Base-by-base conservation (phyloP, 2,329 filamentous ascomycete genomes). In the Lachnellula cervina region DNA sequence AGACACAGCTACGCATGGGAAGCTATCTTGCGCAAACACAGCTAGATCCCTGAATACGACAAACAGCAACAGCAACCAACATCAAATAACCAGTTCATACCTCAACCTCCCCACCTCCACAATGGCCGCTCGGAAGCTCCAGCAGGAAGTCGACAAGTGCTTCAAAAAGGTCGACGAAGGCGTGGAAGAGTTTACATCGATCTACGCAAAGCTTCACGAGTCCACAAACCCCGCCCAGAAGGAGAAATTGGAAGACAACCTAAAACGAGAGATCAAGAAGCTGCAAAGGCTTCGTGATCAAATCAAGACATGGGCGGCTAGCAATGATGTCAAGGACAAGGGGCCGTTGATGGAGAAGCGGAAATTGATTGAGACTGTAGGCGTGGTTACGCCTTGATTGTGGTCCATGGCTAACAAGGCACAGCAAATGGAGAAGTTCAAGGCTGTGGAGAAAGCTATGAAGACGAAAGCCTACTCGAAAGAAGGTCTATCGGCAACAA, bases 181-280 rank as follows among this genome's bases (percentile, higher is more conserved):
- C 52, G 91, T 97, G 54, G 80, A 85, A 60, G 88, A 92, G 62
- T 99, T 99, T 73, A 91, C 97, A 71, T 81, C 80, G 69, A 97
- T 97, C 69, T 96, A 97, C 77, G 94, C 97, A 66, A 99, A 99
- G 83, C 96, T 99, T 64, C 89, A 93, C 69, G 86, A 92, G 65
- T 91, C 91, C 52, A 89, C 85, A 69, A 97, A 97, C 76, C 84
- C 88, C 54, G 90, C 94, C 59, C 94, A 97, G 75, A 96, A 97
- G 73, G 94, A 97, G 76, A 99, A 97, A 78, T 84, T 96, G 51
- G 94, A 99, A 74, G 94, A 99, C 76, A 90, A 94, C 71, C 81
- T 99, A 65, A 99, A 99, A 79, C 90, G 94, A 71, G 94, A 99
- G 77, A 97, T 97, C 82, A 99, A 99, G 86, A 99, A 99, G 81